Base-by-base conservation (phyloP, 495 filamentous ascomycete genomes). In the Chaetomium fimeti region DNA sequence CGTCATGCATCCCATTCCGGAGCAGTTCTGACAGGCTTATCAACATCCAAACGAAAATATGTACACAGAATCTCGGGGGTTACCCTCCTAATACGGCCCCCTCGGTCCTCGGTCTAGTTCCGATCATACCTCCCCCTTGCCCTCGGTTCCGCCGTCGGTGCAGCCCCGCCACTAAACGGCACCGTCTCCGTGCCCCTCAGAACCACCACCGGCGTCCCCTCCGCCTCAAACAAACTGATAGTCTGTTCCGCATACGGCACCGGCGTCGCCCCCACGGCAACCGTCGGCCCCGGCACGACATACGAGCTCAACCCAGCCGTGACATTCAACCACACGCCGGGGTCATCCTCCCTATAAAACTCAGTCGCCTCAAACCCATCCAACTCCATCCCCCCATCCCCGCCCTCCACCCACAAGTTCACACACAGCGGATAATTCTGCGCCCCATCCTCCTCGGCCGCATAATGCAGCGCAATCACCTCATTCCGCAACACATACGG, bases 341-440 rank as follows among this genome's bases (percentile, higher is more conserved):
- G 71, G 56, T 80, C 76, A 1, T 60, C 72, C 13, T 64, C 55
- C 42, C 68, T 69, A 47, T 79, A 79, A 61, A 79, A 55, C 56
- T 55, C 63, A 9, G 55, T 75, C 25, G 74, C 76, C 8, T 68
- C 52, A 12, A 71, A 45, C 1, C 67, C 74, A 29, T 66, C 62
- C 52, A 68, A 48, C 60, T 78, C 81, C 57, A 80, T 83, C 38
- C 47, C 58, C 6, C n/a, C 56, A 28, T 36, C 66, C 66, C 59
- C 55, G 8, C 57, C 24, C 45, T 70, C 47, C 48, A 77, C 77
- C 72, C 61, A 78, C 62, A 75, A 12, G 77, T 90, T 90, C 68
- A 89, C 68, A 69, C 89, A 91, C 54, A 76, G 73, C n/a, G 89
- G 89, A 69, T 92, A 93, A 75, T 86, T 87, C 77, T 93, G 89